Evolutionary conservation across 2,329 filamentous ascomycete genomes (phyloP), one percentile per base, ranked within the genome.

Genomic region (Aspergillus pseudoviridinutans): DNA sequence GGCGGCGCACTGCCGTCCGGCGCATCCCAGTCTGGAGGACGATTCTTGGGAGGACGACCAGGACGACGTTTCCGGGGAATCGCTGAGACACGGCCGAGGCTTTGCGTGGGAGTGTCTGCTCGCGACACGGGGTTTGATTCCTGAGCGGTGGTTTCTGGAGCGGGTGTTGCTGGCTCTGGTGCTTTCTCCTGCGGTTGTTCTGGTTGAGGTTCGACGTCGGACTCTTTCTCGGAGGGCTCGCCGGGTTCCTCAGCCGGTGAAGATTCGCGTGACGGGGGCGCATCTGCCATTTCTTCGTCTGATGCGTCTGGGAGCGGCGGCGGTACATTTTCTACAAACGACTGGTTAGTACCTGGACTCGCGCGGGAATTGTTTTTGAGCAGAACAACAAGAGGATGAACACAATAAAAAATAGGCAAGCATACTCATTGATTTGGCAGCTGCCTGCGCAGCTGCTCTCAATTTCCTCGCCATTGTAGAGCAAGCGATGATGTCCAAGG

Each of bases 21-120:
- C 29, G 69, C 76, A 69, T 92, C 87, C 86, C 89, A 93, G 71
- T 91, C 90, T 3, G 90, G 85, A 0, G 89, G 90, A 51, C 86
- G 84, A 71, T 92, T 92, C 81, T 94, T 95, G 0, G 91, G 90
- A 2, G 91, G 91, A 12, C 92, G 85, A 22, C 92, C 92, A n/a
- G 92, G 82, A 53, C 91, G 87, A 64, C 83, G 81, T 74, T 90
- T 90, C 68, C 88, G 85, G 54, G 81, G 80, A 51, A 91, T 82
- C 49, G 88, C 82, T 25, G 84, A 82, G 64, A 73, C 81, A 44
- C 73, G 67, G 42, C 76, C 69, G 46, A 71, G 67, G 58, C 67
- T 76, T 81, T 84, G 64, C 71, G 76, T 69, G 54, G 77, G 84
- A 27, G 86, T 86, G 42, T 80, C 76, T 63, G 70, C 78, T 60